Evolutionary conservation across 306 rosid species (phyloP).

Genomic region (Vicia villosa): DNA sequence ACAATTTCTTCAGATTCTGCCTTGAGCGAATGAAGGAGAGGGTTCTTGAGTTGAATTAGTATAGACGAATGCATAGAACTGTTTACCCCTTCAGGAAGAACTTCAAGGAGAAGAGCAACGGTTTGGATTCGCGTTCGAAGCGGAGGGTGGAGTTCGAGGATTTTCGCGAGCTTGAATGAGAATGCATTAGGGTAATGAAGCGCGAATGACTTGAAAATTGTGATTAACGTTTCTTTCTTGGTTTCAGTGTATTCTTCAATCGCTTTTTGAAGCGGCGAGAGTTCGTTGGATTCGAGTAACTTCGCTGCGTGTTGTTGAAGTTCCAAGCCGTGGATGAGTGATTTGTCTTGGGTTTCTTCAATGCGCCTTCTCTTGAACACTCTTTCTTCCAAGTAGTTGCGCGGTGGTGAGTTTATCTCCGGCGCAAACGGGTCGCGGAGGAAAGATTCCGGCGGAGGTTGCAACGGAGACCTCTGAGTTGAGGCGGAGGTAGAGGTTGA

Average conservation of each 20-base stretch:
- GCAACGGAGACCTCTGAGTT: neutral
- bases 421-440: neutral
- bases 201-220: neutral
- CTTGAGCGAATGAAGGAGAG: neutral
- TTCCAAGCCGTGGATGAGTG: slow-evolving; percentile 9
- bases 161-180: slow-evolving; percentile 14
- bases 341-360: neutral
- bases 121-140: neutral
- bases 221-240: neutral
- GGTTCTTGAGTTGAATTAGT: neutral
- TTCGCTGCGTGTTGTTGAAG: neutral
- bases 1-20: neutral
- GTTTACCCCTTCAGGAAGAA: neutral
- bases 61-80: neutral
- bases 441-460: neutral
- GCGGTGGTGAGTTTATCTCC: neutral
- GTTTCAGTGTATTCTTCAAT: neutral
- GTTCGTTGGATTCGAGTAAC: slow-evolving; percentile 4
- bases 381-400: neutral
- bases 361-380: neutral
- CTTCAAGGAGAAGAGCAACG: slow-evolving; percentile 2
- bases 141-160: neutral
- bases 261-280: neutral
- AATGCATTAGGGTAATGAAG: slow-evolving; percentile 32
- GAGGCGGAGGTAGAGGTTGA: neutral